These are phyloP conservation scores for Colletotrichum spinosum DNA, from an alignment of 2,329 filamentous ascomycete genomes.

Conservation along the genomic window DNA sequence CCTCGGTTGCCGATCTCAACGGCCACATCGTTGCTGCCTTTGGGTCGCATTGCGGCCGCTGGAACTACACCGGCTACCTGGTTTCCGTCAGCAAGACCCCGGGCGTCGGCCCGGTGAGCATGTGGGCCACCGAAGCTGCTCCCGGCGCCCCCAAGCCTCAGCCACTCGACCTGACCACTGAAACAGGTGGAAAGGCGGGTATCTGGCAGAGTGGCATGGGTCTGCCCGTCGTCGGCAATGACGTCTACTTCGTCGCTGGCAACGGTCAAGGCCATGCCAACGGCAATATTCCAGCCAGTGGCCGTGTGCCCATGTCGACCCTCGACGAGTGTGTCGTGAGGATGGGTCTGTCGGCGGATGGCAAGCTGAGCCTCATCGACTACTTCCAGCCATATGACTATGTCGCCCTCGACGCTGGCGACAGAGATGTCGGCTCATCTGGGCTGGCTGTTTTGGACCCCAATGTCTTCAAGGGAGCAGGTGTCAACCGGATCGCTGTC, in stretches of 20 bases:
- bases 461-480: slow-evolving; percentile 46
- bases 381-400: slow-evolving; percentile 58
- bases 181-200: slow-evolving; percentile 48
- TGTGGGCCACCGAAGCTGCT: slow-evolving; percentile 42
- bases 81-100: slow-evolving; percentile 46
- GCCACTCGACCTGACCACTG: slow-evolving; percentile 24
- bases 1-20: slow-evolving; percentile 47
- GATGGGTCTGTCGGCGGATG: slow-evolving; percentile 42
- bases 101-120: slow-evolving; percentile 45
- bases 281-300: slow-evolving; percentile 49
- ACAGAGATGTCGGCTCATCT: slow-evolving; percentile 53
- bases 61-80: slow-evolving; percentile 54
- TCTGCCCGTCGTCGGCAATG: slow-evolving; percentile 44
- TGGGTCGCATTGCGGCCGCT: slow-evolving; percentile 60
- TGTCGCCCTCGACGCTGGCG: slow-evolving; percentile 49
- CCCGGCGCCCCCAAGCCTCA: slow-evolving; percentile 49
- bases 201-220: slow-evolving; percentile 52
- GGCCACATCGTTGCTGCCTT: slow-evolving; percentile 58
- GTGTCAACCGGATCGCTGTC: slow-evolving; percentile 50
- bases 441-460: slow-evolving; percentile 50
- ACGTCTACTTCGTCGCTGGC: slow-evolving; percentile 42
- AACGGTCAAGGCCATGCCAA: slow-evolving; percentile 50
- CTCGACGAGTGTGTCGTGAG: slow-evolving; percentile 48
- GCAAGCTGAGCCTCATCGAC: slow-evolving; percentile 43
- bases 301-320: slow-evolving; percentile 45